Evolutionary conservation across 2,329 filamentous ascomycete species (phyloP).

Genomic region (Pleoardoris graminearum): DNA sequence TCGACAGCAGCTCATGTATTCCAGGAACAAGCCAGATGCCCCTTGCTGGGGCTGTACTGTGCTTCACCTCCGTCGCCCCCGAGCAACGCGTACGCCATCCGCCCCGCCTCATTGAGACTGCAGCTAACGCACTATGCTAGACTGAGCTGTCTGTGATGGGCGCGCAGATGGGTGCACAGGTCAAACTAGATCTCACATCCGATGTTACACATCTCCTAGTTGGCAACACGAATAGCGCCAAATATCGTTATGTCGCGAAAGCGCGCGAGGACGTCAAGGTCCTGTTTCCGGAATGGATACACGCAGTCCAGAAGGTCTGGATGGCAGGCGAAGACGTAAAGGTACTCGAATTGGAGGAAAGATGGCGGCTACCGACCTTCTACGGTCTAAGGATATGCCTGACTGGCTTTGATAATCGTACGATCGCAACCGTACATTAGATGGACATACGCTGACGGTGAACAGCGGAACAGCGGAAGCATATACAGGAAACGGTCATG

Average conservation of each 20-base stretch:
- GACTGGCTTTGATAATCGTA: constrained; percentile 70
- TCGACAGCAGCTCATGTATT: constrained; percentile 14
- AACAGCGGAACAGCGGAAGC: constrained; percentile 66
- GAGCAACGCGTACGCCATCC: constrained; percentile 68
- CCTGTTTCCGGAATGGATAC: constrained; percentile 81
- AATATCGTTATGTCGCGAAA: constrained; percentile 93
- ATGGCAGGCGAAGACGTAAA: constrained; percentile 76
- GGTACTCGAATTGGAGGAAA: constrained; percentile 67
- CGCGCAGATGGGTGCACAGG: constrained; percentile 78
- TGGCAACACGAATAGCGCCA: constrained; percentile 84
- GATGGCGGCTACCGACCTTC: constrained; percentile 68
- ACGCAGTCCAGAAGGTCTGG: constrained; percentile 79
- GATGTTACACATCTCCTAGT: constrained; percentile 95
- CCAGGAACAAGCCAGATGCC: constrained; percentile 42
- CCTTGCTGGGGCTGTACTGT: constrained; percentile 69
- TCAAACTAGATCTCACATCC: constrained; percentile 91
- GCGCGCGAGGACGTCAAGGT: constrained; percentile 84
- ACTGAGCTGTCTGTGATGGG: constrained; percentile 65
- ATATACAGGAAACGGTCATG: constrained; percentile 69
- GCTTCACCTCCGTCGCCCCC: constrained; percentile 82
- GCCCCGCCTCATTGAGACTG: neutral
- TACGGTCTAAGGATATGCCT: constrained; percentile 66
- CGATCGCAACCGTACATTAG: constrained; percentile 20
- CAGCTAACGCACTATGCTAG: constrained; percentile 34
- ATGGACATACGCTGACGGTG: constrained; percentile 29